phyloP scores from a whole-genome alignment of 495 filamentous ascomycete genomes.

The Aspergillus taichungensis region DNA sequence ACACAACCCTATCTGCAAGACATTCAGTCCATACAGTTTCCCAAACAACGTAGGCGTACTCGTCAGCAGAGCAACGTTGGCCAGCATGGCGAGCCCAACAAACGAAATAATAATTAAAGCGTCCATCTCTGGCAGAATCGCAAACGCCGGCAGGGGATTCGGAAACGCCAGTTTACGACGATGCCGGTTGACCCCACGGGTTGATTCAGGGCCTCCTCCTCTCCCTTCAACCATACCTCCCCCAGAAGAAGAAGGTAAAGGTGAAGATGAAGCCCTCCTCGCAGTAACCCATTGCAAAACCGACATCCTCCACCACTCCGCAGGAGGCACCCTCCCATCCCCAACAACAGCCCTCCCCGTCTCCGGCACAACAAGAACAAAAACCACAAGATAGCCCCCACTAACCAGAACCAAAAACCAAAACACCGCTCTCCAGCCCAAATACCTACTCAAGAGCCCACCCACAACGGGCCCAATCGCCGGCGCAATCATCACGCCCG shows the following conservation, averaged over 20 bases:
- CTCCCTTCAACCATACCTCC: neutral
- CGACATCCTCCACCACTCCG: slow-evolving; percentile 28
- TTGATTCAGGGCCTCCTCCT: slow-evolving; percentile 18
- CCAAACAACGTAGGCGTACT: slow-evolving; percentile 53
- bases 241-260: no score
- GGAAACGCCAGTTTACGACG: slow-evolving; percentile 46
- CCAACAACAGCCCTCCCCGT: slow-evolving; percentile 64
- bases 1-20: slow-evolving; percentile 56
- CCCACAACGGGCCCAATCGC: slow-evolving; percentile 36
- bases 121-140: slow-evolving; percentile 57
- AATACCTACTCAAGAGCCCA: slow-evolving; percentile 24
- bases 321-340: slow-evolving; percentile 41
- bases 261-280: no score
- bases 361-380: slow-evolving; percentile 52
- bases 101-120: slow-evolving; percentile 48
- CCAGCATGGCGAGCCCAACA: slow-evolving; percentile 47
- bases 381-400: slow-evolving; percentile 26
- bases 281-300: slow-evolving; percentile 27
- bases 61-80: slow-evolving; percentile 34
- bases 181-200: slow-evolving; percentile 1
- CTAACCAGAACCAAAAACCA: slow-evolving; percentile 35
- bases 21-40: slow-evolving; percentile 53
- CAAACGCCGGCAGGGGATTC: slow-evolving; percentile 56
- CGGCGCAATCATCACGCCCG: slow-evolving; percentile 16
- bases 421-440: slow-evolving; percentile 36